phyloP scores from a whole-genome alignment of 2,329 filamentous ascomycete genomes.

The Colletotrichum orbiculare region DNA sequence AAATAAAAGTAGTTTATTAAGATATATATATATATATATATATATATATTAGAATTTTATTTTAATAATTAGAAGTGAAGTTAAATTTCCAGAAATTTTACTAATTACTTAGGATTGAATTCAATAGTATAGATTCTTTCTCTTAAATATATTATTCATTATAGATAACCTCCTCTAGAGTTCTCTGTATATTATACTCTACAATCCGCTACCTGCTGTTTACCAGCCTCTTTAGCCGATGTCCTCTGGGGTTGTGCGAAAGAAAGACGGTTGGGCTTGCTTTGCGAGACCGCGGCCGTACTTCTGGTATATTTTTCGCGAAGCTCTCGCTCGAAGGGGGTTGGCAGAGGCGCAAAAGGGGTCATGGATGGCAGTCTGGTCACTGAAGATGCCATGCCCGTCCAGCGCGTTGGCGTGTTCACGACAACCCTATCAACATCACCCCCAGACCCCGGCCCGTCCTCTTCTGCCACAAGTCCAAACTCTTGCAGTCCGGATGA shows the following conservation, averaged over 20 bases:
- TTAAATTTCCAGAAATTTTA: too few relatives aligned
- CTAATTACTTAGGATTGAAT: too few relatives aligned
- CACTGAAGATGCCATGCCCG: conserved; percentile 52
- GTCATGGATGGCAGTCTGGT: conserved; percentile 53
- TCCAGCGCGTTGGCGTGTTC: conserved; percentile 60
- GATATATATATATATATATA: too few relatives aligned
- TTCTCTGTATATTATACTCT: too few relatives aligned
- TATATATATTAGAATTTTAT: too few relatives aligned
- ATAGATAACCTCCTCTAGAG: too few relatives aligned
- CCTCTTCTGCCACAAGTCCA: conserved; percentile 23
- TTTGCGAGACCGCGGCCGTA: conserved; percentile 7
- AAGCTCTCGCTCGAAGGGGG: conserved; percentile 53
- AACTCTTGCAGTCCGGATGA: conserved; percentile 16
- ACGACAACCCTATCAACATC: conserved; percentile 35
- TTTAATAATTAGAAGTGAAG: too few relatives aligned
- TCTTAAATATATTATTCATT: too few relatives aligned
- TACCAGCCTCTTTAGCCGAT: conserved; percentile 15
- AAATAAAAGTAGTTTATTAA: too few relatives aligned
- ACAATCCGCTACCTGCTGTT: neutral
- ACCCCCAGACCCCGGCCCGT: conserved; percentile 13
- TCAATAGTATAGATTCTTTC: too few relatives aligned
- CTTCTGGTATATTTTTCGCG: conserved; percentile 39
- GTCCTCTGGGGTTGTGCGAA: conserved; percentile 23
- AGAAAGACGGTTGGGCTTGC: conserved; percentile 28
- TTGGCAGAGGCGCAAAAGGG: conserved; percentile 54